Conservation (phyloP, 768 basidiomycete genomes). For the Fistulinella prunicolor region DNA sequence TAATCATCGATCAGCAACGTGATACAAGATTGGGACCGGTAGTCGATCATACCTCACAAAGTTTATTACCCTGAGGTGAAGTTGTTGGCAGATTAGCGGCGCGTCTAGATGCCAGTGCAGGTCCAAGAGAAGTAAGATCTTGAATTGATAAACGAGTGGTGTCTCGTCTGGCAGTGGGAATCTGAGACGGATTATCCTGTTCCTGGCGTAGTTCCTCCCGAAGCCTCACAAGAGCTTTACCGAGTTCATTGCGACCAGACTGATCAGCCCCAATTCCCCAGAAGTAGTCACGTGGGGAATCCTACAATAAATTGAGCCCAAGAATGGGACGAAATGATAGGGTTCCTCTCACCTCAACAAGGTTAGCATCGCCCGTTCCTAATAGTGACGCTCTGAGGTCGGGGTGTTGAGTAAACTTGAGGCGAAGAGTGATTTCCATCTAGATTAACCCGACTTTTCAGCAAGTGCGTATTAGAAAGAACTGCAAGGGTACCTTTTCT, state of each 20-base stretch:
- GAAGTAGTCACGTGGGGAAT: slow-evolving; percentile 74
- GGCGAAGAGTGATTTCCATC: slow-evolving; percentile 66
- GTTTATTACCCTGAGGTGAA: slow-evolving; percentile 11
- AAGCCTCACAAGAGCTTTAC: slow-evolving; percentile 64
- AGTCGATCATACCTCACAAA: slow-evolving; percentile 30
- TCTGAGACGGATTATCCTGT: slow-evolving; percentile 22
- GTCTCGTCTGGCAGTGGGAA: slow-evolving; percentile 29
- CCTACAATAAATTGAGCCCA: slow-evolving; percentile 34
- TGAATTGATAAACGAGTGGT: slow-evolving; percentile 31
- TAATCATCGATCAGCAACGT: slow-evolving; percentile 8
- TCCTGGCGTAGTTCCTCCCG: slow-evolving; percentile 49
- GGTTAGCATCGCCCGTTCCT: slow-evolving; percentile 60
- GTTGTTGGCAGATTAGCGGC: not conserved
- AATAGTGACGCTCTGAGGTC: slow-evolving; percentile 59
- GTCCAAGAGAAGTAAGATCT: slow-evolving; percentile 27
- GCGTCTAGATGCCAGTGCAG: slow-evolving; percentile 1
- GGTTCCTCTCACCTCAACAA: slow-evolving; percentile 56
- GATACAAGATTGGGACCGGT: not conserved
- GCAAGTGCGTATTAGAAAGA: no score
- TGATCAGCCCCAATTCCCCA: slow-evolving; percentile 73
- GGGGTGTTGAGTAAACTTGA: slow-evolving; percentile 70
- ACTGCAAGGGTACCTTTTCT: slow-evolving; percentile 43
- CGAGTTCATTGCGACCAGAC: slow-evolving; percentile 69
- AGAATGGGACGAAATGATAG: not conserved
- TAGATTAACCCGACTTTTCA: slow-evolving; percentile 19